Evolutionary conservation across 2,329 filamentous ascomycete species (phyloP), one percentile per base, ranked within the genome.

Genomic region (Fusarium sp.): DNA sequence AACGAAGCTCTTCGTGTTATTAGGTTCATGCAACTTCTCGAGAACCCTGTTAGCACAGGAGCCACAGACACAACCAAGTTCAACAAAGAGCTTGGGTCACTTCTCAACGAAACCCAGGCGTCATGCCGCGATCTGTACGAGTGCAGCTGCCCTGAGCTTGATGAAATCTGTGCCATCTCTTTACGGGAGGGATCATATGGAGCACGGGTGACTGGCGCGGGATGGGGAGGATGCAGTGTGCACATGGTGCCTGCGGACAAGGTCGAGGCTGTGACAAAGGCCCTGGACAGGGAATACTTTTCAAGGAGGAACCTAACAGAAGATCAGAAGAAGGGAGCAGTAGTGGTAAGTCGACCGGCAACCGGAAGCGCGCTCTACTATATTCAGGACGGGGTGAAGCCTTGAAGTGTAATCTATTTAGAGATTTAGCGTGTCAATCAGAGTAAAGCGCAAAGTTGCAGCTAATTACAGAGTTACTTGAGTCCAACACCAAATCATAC

Each of bases 171-270:
- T 76, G 76, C 82, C 35, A 89, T 98, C 66, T 93, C 93, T 0
- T 83, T 88, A 26, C 82, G 81, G 13, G 91, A 91, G 1, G 95
- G 95, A 3, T 87, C 91, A 15, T 93, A 92, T 74, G 95, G 94
- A 26, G 93, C 91, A 68, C 83, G 94, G 25, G 79, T 97, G 68
- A 98, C 94, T 0, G 95, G 95, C 35, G 95, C 95, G 1, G 95
- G 95, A 4, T 99, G 95, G 95, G 95, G 95, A 61, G 95, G 95
- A 3, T 98, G 95, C 79, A 95, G 88, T 59, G 94, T 99, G 55
- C 95, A 99, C 79, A 84, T 99, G 54, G 90, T 98, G 48, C 91
- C 94, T 0, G 91, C 88, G 55, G 85, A 92, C 71, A 94, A 90
- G 77, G 90, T 97, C 1, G 88, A 89, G 6, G 85, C 81, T 25